Evolutionary conservation across 208 protist species (phyloP).

Genomic region (Herpetomonas samuelpessoai): DNA sequence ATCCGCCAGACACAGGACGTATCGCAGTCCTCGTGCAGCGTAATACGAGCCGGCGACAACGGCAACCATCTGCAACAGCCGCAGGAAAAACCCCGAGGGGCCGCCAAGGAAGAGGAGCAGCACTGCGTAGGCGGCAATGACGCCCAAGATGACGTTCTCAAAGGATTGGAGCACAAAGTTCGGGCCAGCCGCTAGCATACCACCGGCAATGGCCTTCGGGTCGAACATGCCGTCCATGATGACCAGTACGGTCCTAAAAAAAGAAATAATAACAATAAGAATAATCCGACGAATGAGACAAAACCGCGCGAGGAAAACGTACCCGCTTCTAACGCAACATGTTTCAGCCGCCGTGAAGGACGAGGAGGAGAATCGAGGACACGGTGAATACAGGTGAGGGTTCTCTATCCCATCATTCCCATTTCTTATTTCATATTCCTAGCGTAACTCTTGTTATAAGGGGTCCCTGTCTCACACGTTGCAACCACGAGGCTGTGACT

Average conservation of each 20-base stretch:
- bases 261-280: not conserved
- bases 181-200: conserved; percentile 34
- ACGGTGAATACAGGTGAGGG: too few relatives aligned
- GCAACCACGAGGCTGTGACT: too few relatives aligned
- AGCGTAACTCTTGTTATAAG: too few relatives aligned
- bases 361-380: too few relatives aligned
- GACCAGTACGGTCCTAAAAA: conserved; percentile 1
- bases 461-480: too few relatives aligned
- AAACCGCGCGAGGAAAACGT: not conserved
- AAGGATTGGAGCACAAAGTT: conserved; percentile 46
- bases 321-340: too few relatives aligned
- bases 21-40: conserved; percentile 18
- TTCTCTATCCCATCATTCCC: too few relatives aligned
- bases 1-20: conserved; percentile 19
- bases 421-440: too few relatives aligned
- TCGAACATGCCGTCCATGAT: conserved; percentile 23
- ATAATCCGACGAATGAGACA: conserved; percentile 5
- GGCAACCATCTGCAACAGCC: conserved; percentile 24
- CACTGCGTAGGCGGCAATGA: conserved; percentile 45
- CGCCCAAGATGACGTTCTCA: conserved; percentile 49
- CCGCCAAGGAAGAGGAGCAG: conserved; percentile 48
- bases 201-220: conserved; percentile 18
- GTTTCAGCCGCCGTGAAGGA: too few relatives aligned
- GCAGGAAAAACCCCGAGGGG: conserved; percentile 28
- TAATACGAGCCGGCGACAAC: conserved; percentile 13